Percentiles rank a stretch among this genome's conserved stretches.
phyloP scores from a whole-genome alignment of 371 early-diverging fungal genomes.

The Lichtheimia hyalospora region DNA sequence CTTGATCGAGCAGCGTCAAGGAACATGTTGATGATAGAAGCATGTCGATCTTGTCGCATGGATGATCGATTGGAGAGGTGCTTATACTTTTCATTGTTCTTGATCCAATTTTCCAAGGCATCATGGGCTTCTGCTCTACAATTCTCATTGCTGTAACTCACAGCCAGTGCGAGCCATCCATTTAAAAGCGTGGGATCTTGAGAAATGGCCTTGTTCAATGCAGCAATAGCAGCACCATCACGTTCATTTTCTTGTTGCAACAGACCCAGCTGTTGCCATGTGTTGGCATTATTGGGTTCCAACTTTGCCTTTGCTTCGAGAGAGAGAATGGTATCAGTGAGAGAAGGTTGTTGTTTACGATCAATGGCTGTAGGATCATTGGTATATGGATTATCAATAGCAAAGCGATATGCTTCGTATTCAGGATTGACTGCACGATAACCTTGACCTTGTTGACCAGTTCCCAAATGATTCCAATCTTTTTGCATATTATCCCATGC shows the following conservation, averaged over 20 bases:
- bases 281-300: constrained; percentile 72
- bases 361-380: constrained; percentile 42
- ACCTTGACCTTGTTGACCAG: constrained; percentile 51
- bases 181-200: constrained; percentile 73
- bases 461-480: constrained; percentile 67
- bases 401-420: constrained; percentile 77
- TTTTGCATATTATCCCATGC: constrained; percentile 81
- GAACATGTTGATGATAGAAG: constrained; percentile 70
- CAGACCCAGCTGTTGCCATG: constrained; percentile 90
- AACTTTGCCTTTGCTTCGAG: constrained; percentile 89
- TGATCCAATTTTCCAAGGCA: constrained; percentile 87
- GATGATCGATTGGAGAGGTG: constrained; percentile 17
- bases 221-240: constrained; percentile 88
- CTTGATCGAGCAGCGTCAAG: constrained; percentile 76
- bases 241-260: constrained; percentile 96
- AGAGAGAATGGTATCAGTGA: constrained; percentile 86
- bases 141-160: constrained; percentile 93
- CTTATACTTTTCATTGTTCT: constrained; percentile 69
- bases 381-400: constrained; percentile 78
- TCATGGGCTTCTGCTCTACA: constrained; percentile 84
- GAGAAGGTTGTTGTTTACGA: constrained; percentile 47
- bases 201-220: constrained; percentile 76
- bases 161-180: constrained; percentile 86
- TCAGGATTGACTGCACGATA: constrained; percentile 67
- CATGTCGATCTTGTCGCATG: constrained; percentile 54